Evolutionary conservation across 179 eudicot species (phyloP).

Genomic region (Vitellaria paradoxa): DNA sequence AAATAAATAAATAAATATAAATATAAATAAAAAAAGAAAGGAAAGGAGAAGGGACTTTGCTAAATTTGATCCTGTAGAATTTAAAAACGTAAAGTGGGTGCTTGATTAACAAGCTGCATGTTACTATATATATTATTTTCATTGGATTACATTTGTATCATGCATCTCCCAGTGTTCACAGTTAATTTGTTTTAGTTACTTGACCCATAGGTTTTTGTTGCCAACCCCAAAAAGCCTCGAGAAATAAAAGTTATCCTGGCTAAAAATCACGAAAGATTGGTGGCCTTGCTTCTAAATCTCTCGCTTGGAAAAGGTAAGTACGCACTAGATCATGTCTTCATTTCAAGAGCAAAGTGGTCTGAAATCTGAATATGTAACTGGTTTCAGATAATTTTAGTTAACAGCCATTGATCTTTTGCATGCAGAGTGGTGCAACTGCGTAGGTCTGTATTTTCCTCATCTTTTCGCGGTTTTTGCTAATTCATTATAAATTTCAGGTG

Average conservation of each 20-base stretch:
- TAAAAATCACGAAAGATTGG: conserved; percentile 68
- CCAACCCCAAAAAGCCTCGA: conserved; percentile 89
- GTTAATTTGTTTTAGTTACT: conserved; percentile 3
- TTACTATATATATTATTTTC: neutral
- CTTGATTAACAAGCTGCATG: neutral
- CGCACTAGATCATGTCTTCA: neutral
- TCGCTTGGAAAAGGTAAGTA: conserved; percentile 77
- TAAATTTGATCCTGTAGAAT: neutral
- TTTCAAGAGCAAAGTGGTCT: neutral
- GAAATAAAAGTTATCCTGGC: conserved; percentile 86
- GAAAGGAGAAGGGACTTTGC: neutral
- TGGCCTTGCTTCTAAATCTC: conserved; percentile 71
- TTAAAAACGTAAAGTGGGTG: no score
- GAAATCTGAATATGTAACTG: neutral
- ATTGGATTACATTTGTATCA: neutral
- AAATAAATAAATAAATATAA: no score
- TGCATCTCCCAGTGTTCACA: neutral
- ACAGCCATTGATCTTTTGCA: neutral
- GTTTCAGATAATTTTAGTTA: no score
- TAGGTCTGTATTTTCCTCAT: neutral
- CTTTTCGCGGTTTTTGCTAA: neutral
- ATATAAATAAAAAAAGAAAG: neutral
- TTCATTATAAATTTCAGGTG: conserved; percentile 38
- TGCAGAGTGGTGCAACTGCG: neutral
- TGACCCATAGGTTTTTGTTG: conserved; percentile 79